Base-by-base conservation (phyloP, 2,329 filamentous ascomycete genomes). In the Sarocladium brachiariae region DNA sequence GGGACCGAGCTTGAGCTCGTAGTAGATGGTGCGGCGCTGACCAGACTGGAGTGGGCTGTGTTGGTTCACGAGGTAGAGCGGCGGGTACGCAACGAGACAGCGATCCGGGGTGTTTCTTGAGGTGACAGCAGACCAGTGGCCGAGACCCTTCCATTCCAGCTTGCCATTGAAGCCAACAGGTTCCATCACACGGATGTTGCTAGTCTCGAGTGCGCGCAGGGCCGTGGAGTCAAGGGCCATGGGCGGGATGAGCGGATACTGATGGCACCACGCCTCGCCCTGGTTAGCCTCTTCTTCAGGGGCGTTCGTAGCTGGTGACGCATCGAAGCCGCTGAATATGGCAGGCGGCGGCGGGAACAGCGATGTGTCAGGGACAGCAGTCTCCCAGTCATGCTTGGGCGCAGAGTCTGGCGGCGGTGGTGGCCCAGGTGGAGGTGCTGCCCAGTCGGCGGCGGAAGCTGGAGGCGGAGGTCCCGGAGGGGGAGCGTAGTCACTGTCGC, bases 271-370 rank as follows among this genome's bases (percentile, higher is more conserved):
- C 14, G 65, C 64, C 61, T 83, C 78, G 50, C 83, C 87, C 2
- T 77, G 77, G 21, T 80, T 75, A 53, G 84, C 81, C 53, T 87
- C 78, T 47, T 74, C 72, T 56, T 78, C 75, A 2, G 77, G 77
- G 1, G 87, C 83, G 64, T 92, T 92, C 61, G 80, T 83, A 2
- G 83, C 76, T 0, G 82, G 80, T 11, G 85, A 89, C 27, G 65
- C 69, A 53, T 87, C 80, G 59, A 81, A 81, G 46, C 79, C 79
- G 50, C 68, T 69, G 65, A 81, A 82, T 61, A 89, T 75, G 25
- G 78, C 77, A 0, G 87, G 87, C 1, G 87, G 87, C 0, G 86
- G 86, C 1, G 86, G 86, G 38, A 90, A 79, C 9, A 87, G 74
- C 1, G 84, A 74, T 1, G 81, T 89, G 63, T 90, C 86, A 0